A percentile compares a stretch with the other conserved stretches of the same genome.
phyloP scores from a whole-genome alignment of 2,329 filamentous ascomycete genomes.

The Claviceps spartinae region DNA sequence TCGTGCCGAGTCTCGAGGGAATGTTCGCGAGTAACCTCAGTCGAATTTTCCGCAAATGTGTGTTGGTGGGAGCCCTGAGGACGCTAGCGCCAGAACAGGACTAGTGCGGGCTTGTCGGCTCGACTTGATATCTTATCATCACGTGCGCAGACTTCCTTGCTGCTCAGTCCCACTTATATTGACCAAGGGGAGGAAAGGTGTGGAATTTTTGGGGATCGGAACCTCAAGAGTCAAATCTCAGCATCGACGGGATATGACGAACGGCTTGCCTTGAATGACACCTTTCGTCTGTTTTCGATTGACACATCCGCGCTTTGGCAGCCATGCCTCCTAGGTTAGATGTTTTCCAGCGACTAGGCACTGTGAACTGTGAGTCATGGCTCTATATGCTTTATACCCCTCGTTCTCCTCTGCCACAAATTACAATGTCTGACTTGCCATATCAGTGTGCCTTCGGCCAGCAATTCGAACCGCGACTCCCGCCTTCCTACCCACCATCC shows the following conservation, averaged over 20 bases:
- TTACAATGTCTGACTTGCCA: neutral
- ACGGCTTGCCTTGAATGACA: neutral
- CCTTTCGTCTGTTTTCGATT: neutral
- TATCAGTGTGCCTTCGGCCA: slow-evolving; percentile 47
- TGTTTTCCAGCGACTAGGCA: slow-evolving; percentile 44
- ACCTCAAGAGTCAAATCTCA: neutral
- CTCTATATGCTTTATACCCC: neutral
- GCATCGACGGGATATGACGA: neutral
- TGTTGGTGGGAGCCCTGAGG: slow-evolving; percentile 22
- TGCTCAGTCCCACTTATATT: neutral
- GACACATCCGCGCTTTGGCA: slow-evolving; percentile 6
- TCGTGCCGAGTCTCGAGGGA: slow-evolving; percentile 18
- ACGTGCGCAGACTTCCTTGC: slow-evolving; percentile 20
- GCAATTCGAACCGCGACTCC: slow-evolving; percentile 30
- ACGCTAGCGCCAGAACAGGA: slow-evolving; percentile 12
- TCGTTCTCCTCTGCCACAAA: too few species aligned
- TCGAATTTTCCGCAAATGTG: slow-evolving; percentile 26
- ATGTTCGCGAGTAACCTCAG: slow-evolving; percentile 27
- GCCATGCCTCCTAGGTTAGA: slow-evolving; percentile 57
- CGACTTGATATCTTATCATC: slow-evolving; percentile 3
- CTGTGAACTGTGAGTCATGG: slow-evolving; percentile 42
- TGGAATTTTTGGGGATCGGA: slow-evolving; percentile 21
- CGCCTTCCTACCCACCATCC: slow-evolving; percentile 43
- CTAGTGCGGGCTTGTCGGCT: slow-evolving; percentile 10
- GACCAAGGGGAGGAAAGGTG: neutral